phyloP scores from a whole-genome alignment of 108 stramenopile genomes.

The Cyclotella atomus region DNA sequence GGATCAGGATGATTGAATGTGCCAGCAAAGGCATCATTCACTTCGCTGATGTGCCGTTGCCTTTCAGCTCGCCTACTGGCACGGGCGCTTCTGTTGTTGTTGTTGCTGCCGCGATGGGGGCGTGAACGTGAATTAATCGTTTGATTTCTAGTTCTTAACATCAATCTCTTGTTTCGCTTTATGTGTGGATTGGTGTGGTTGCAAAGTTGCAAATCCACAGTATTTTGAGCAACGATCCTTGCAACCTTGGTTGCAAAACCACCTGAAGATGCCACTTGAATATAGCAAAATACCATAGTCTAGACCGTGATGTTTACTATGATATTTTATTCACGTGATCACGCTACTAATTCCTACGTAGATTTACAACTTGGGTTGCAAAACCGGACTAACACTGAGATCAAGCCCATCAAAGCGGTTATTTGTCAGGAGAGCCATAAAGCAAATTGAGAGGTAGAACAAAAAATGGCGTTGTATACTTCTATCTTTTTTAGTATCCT shows the following conservation, averaged over 20 bases:
- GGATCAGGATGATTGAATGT: too few relatives aligned
- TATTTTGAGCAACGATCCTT: slow-evolving; percentile 22
- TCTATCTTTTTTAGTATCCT: too few relatives aligned
- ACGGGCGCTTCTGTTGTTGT: too few relatives aligned
- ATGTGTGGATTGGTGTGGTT: slow-evolving; percentile 9
- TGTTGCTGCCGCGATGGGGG: too few relatives aligned
- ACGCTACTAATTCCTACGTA: slow-evolving; percentile 16
- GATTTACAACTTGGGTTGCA: slow-evolving; percentile 21
- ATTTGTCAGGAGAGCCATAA: not conserved
- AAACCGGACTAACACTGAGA: not conserved
- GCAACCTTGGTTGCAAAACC: slow-evolving; percentile 14
- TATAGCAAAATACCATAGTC: slow-evolving; percentile 16
- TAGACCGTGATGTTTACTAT: slow-evolving; percentile 16
- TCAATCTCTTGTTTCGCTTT: slow-evolving; percentile 8
- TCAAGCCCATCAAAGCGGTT: not conserved
- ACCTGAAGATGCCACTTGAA: slow-evolving; percentile 12
- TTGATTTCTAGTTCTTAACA: slow-evolving; percentile 4
- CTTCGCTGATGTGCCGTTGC: too few relatives aligned
- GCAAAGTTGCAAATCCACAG: not conserved
- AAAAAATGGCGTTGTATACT: too few relatives aligned
- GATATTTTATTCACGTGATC: slow-evolving; percentile 18
- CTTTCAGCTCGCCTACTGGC: too few relatives aligned
- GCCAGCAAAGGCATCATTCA: too few relatives aligned
- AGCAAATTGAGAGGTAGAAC: not conserved
- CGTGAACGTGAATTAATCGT: too few relatives aligned